Conservation (phyloP, 2,329 filamentous ascomycete species). For the Cercospora zeae-maydis region DNA sequence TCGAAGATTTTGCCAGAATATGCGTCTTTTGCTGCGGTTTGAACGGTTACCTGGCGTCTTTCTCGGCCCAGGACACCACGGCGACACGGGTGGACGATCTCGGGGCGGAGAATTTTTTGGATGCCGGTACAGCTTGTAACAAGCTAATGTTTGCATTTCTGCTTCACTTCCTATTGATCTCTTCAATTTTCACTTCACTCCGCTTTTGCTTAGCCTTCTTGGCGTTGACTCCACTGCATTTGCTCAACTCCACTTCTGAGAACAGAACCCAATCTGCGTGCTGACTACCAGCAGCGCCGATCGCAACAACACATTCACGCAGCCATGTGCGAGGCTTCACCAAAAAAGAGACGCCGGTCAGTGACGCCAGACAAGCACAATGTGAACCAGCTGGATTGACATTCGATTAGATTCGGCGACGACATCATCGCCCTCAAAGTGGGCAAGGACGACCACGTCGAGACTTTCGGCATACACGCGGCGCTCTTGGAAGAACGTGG, state of each 20-base stretch:
- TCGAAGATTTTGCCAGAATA: too few species aligned
- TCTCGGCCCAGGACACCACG: too few species aligned
- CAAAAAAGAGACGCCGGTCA: neutral
- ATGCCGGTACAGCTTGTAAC: too few species aligned
- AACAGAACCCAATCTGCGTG: too few species aligned
- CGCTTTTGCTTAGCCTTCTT: too few species aligned
- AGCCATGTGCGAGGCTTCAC: neutral
- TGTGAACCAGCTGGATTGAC: neutral
- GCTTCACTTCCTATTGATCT: too few species aligned
- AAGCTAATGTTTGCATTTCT: too few species aligned
- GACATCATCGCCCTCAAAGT: constrained; percentile 1
- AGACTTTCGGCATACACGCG: neutral
- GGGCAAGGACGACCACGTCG: neutral
- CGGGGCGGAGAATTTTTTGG: too few species aligned
- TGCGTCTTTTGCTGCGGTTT: too few species aligned
- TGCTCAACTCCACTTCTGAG: neutral
- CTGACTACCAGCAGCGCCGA: neutral
- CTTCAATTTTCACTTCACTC: too few species aligned
- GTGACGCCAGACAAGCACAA: neutral
- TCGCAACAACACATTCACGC: neutral
- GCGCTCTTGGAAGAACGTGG: neutral
- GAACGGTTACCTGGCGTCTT: too few species aligned
- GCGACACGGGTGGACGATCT: too few species aligned
- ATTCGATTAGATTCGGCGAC: neutral
- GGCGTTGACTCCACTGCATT: neutral